phyloP scores from a whole-genome alignment of 1,284 basidiomycete species.

The Apiotrichum montevideense region DNA sequence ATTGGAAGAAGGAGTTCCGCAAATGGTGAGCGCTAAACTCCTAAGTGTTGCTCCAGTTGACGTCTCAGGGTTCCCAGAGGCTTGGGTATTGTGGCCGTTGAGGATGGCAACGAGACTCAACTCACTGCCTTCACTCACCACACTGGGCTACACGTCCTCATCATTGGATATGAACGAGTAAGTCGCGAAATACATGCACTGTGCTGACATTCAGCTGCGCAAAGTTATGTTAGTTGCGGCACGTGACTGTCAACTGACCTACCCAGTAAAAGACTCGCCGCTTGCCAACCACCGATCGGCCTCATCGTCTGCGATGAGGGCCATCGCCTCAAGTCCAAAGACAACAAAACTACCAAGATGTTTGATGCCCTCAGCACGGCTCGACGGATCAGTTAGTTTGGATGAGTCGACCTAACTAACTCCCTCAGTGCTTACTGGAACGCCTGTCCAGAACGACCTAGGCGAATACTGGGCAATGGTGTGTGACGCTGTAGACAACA shows the following conservation, averaged over 20 bases:
- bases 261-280: constrained; percentile 40
- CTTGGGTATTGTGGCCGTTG: constrained; percentile 63
- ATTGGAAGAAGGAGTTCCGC: constrained; percentile 92
- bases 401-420: constrained; percentile 14
- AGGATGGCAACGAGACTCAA: constrained; percentile 60
- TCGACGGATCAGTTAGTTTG: constrained; percentile 54
- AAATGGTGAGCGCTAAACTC: constrained; percentile 61
- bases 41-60: constrained; percentile 11
- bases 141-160: constrained; percentile 69
- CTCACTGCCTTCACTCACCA: constrained; percentile 64
- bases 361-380: constrained; percentile 72
- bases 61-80: constrained; percentile 5
- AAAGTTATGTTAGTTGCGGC: constrained; percentile 60
- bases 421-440: constrained; percentile 81
- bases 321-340: constrained; percentile 82
- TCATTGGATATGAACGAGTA: constrained; percentile 86
- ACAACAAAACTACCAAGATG: constrained; percentile 85
- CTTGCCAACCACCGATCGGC: constrained; percentile 68
- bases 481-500: constrained; percentile 27
- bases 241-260: constrained; percentile 4
- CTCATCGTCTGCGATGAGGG: constrained; percentile 96
- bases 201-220: constrained; percentile 53
- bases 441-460: constrained; percentile 95
- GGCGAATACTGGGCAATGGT: constrained; percentile 96
- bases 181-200: constrained; percentile 3